Conservation (phyloP, 2,329 filamentous ascomycete genomes). For the Thermochaetoides dissita region DNA sequence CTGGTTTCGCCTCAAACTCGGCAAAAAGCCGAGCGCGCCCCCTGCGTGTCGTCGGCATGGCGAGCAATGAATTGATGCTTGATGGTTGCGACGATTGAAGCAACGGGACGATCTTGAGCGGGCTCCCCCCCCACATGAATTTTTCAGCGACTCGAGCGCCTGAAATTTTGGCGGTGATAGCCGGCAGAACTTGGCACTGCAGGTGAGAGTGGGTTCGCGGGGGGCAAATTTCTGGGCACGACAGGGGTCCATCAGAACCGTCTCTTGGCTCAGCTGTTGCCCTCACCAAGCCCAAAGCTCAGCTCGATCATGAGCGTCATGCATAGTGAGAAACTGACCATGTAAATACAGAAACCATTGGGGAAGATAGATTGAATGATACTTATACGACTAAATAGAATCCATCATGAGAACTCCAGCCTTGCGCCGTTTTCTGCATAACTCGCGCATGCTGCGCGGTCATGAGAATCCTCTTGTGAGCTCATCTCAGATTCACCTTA, state of each 20-base stretch:
- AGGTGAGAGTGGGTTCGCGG: slow-evolving; percentile 1
- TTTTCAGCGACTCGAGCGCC: slow-evolving; percentile 14
- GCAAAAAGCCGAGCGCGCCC: slow-evolving; percentile 46
- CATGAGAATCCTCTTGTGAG: slow-evolving; percentile 84
- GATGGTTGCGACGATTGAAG: not conserved
- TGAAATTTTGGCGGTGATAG: slow-evolving; percentile 38
- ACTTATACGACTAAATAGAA: not conserved
- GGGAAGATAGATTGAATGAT: not conserved
- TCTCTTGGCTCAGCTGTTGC: not conserved
- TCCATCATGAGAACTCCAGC: slow-evolving; percentile 17
- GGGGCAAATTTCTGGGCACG: not conserved
- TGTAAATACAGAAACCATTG: slow-evolving; percentile 1
- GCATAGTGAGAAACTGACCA: not conserved
- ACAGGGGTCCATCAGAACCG: slow-evolving; percentile 1
- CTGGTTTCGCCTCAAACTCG: slow-evolving; percentile 48
- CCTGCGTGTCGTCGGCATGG: slow-evolving; percentile 11
- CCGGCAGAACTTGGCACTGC: slow-evolving; percentile 24
- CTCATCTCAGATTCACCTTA: not conserved
- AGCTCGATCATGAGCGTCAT: not conserved
- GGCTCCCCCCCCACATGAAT: slow-evolving; percentile 16
- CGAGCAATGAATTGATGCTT: slow-evolving; percentile 8
- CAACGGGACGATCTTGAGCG: slow-evolving; percentile 4
- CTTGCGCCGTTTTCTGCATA: slow-evolving; percentile 13
- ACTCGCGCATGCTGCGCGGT: slow-evolving; percentile 28
- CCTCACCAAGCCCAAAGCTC: not conserved